phyloP scores from a whole-genome alignment of 192 early-diverging fungal genomes.

The Helicostylum pulchrum region DNA sequence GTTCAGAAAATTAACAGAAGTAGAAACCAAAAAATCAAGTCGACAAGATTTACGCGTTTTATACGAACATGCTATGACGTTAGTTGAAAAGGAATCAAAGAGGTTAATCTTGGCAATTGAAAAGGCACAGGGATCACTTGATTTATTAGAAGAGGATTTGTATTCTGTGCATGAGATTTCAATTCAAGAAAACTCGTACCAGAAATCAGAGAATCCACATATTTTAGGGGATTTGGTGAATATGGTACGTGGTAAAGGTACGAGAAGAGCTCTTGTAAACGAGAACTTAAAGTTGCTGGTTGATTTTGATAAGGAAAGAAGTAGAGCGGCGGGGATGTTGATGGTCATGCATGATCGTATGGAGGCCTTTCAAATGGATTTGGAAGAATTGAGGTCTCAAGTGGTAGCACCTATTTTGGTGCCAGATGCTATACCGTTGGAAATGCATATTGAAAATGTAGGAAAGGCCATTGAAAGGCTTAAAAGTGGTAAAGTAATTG shows the following conservation, averaged over 20 bases:
- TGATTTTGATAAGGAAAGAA: slow-evolving; percentile 40
- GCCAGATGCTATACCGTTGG: slow-evolving; percentile 32
- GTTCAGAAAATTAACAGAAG: slow-evolving; percentile 31
- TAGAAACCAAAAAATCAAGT: slow-evolving; percentile 29
- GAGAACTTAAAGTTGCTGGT: slow-evolving; percentile 42
- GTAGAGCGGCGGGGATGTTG: slow-evolving; percentile 36
- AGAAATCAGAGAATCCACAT: slow-evolving; percentile 28
- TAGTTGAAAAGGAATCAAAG: slow-evolving; percentile 32
- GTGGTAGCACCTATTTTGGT: slow-evolving; percentile 37
- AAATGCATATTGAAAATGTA: slow-evolving; percentile 42
- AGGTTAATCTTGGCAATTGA: slow-evolving; percentile 33
- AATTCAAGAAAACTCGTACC: slow-evolving; percentile 39
- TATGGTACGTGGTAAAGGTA: slow-evolving; percentile 29
- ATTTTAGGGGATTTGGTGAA: slow-evolving; percentile 36
- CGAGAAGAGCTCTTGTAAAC: slow-evolving; percentile 28
- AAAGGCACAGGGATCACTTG: slow-evolving; percentile 27
- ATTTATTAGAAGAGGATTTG: slow-evolving; percentile 39
- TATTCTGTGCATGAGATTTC: slow-evolving; percentile 42
- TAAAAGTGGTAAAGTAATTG: slow-evolving; percentile 33
- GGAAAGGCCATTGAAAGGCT: slow-evolving; percentile 38
- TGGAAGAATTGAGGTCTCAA: slow-evolving; percentile 45
- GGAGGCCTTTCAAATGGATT: slow-evolving; percentile 50
- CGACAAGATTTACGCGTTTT: slow-evolving; percentile 26
- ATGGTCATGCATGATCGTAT: slow-evolving; percentile 41
- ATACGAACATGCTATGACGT: slow-evolving; percentile 35